Evolutionary conservation across 208 protist species (phyloP).

Genomic region (Acanthamoeba sp.): DNA sequence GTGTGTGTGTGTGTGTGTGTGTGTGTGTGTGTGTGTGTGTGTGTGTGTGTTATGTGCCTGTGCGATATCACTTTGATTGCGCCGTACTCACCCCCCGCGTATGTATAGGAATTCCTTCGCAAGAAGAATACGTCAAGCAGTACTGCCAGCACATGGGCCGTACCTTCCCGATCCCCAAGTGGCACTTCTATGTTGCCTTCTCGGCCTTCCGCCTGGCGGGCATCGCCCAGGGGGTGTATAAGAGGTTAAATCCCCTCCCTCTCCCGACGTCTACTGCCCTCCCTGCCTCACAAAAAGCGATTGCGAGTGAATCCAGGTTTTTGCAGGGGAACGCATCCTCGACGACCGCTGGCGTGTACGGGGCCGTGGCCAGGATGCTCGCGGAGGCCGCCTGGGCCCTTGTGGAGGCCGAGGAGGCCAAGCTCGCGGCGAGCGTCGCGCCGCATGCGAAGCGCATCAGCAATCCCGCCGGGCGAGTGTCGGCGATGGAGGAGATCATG

Average conservation of each 20-base stretch:
- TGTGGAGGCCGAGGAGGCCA: neutral
- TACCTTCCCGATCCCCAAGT: constrained; percentile 61
- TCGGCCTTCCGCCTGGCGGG: constrained; percentile 84
- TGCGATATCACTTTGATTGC: too few relatives aligned
- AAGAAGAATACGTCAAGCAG: constrained; percentile 66
- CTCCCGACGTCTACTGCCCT: neutral
- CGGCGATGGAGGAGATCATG: constrained; percentile 53
- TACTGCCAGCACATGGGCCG: constrained; percentile 71
- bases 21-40: too few relatives aligned
- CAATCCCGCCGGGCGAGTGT: neutral
- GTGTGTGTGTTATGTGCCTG: too few relatives aligned
- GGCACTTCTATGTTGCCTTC: constrained; percentile 88
- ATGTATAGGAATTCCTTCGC: constrained; percentile 62
- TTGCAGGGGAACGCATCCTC: constrained; percentile 55
- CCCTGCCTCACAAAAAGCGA: neutral
- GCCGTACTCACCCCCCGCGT: too few relatives aligned
- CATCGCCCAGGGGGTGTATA: constrained; percentile 89
- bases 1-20: too few relatives aligned
- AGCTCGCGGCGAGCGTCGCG: neutral
- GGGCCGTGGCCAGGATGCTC: neutral
- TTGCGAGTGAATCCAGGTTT: neutral
- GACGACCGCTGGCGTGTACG: constrained; percentile 12
- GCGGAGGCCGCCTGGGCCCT: neutral
- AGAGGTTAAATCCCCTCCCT: constrained; percentile 16
- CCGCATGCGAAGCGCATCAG: too few relatives aligned